A percentile compares a stretch with the other conserved stretches of the same genome.
Evolutionary conservation across 805 yeast species (phyloP).

Genomic region (Yarrowia phangngaensis): DNA sequence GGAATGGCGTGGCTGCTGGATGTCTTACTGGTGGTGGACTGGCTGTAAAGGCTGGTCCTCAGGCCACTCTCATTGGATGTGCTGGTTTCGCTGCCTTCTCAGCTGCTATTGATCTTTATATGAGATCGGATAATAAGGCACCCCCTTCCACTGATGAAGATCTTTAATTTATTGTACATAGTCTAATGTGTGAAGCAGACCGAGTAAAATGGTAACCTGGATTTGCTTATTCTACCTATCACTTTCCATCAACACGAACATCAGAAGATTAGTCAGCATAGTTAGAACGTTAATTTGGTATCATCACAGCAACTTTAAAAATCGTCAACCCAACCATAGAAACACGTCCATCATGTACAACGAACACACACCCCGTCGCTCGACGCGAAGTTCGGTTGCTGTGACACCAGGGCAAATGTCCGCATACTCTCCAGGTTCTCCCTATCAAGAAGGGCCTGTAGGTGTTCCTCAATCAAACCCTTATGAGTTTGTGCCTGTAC

Average conservation of each 20-base stretch:
- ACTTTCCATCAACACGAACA: background rate
- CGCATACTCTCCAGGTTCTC: conserved; percentile 2
- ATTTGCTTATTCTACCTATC: conserved; percentile 1
- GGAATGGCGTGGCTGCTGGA: conserved; percentile 89
- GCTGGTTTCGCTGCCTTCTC: conserved; percentile 97
- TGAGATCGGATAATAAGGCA: conserved; percentile 74
- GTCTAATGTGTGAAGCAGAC: no score
- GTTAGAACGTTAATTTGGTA: no score
- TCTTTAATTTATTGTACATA: conserved; percentile 27
- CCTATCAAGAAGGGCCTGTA: conserved; percentile 8
- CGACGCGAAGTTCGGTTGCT: conserved; percentile 20
- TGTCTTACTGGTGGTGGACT: conserved; percentile 96
- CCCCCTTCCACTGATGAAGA: conserved; percentile 92
- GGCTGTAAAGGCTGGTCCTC: conserved; percentile 90
- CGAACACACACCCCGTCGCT: conserved; percentile 7
- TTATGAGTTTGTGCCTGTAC: conserved; percentile 14
- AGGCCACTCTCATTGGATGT: conserved; percentile 86
- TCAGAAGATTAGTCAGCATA: no score
- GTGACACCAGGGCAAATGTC: conserved; percentile 8
- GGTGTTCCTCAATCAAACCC: conserved; percentile 11
- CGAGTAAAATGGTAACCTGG: no score
- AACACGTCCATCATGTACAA: conserved; percentile 13
- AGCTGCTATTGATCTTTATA: conserved; percentile 62
- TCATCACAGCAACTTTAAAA: conserved; percentile 20
- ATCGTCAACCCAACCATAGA: conserved; percentile 5